Base-by-base conservation (phyloP, 306 rosid genomes). In the Betula pendula region DNA sequence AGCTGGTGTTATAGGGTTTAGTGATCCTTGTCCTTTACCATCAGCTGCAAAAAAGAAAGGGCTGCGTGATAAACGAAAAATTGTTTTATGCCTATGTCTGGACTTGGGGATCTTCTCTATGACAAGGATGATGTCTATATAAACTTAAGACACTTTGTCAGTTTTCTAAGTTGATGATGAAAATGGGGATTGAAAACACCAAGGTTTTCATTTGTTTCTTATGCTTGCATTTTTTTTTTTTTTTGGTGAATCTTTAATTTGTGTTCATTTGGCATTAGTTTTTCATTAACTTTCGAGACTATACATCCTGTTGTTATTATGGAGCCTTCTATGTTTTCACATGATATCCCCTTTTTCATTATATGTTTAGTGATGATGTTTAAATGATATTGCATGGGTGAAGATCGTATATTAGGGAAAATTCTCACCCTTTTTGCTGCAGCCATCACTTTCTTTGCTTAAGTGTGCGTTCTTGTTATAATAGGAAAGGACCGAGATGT, bases 41-140 rank as follows among this genome's bases (percentile, higher is more conserved):
- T 92, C 97, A 82, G 97, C 97, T 79, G 97, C 98, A 59, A 95
- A 92, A 87, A 95, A 89, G 96, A 92, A 95, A 81, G 98, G 98
- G 19, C 83, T 95, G 77, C 97, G 98, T 27, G 98, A 95, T n/a
- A 24, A 95, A 86, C 86, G 97, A 95, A 72, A 95, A 85, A 77
- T 81, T 90, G 73, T 95, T 92, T 80, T 90, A 95, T 79, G 97
- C 98, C 98, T 44, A 92, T 92, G 98, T 95, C 98, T 75, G 98
- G 97, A 63, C 81, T 92, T 78, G 98, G 98, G 81, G 97, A 95
- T 84, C 96, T 95, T 78, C 68, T 92, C 80, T 92, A 95, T 50
- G 98, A 95, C 79, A 95, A 95, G 83, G 97, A 95, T 88, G 97
- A 96, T 74, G 93, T 89, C 58, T 95, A 95, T 87, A 86, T 95